Evolutionary conservation across 2,329 filamentous ascomycete species (phyloP), one percentile per base, ranked within the genome.

Genomic region (Ophiocordyceps robertsii): DNA sequence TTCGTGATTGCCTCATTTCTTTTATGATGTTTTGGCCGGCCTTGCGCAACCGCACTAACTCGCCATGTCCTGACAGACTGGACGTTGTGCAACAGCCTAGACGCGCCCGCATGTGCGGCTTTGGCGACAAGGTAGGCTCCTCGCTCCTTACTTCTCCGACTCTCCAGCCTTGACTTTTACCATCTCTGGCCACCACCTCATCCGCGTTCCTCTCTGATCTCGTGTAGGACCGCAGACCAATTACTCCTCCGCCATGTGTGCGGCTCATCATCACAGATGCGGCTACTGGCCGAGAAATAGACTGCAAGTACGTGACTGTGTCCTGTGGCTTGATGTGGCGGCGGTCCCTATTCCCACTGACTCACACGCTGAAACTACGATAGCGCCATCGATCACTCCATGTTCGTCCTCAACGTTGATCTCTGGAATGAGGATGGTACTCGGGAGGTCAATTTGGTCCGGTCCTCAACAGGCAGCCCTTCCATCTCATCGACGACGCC

Each of bases 31-130:
- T 14, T 50, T 82, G 79, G 47, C 72, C 94, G 41, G 69, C 31
- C 12, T 24, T 11, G 38, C 16, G 21, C n/a, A 13, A 17, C 11
- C 2, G 14, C 17, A 19, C 36, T 41, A 11, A 32, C 41, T n/a
- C 17, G 30, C 9, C n/a, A 31, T 38, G 4, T 33, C 10, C 2
- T n/a, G 19, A 5, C 50, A 83, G 80, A 47, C 73, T 95, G 40
- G 70, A 81, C 50, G 86, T 95, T 46, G 80, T 85, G 51, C 92
- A 98, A 66, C 88, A 96, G 62, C 92, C 92, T 40, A 74, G 86
- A 54, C 80, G 92, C 54, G 92, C 92, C 50, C 84, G 92, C 47
- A 96, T 96, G 92, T 98, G 92, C 67, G 92, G 92, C 8, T 98
- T 96, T 66, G 92, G 92, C 48, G 92, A 98, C 68, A 98, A 96